Base-by-base conservation (phyloP, 2,329 filamentous ascomycete genomes). In the Trichoderma asperellum region DNA sequence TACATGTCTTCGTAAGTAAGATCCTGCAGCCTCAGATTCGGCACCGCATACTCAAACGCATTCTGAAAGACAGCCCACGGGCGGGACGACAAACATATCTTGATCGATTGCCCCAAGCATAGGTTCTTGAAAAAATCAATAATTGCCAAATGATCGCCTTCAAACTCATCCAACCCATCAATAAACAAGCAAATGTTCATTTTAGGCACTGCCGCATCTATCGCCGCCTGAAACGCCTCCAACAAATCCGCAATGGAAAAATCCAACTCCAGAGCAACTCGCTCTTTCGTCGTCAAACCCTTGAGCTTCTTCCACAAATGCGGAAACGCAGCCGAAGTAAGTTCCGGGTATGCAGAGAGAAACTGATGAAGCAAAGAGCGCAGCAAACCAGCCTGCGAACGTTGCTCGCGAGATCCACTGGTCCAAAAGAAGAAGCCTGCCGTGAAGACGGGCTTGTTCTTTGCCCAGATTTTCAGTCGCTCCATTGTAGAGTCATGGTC, bases 391-490 rank as follows among this genome's bases (percentile, higher is more conserved):
- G 75, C 76, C 53, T 79, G 77, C 0, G 80, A 81, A 18, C 78
- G 75, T 71, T 82, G 81, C 37, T 79, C 78, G 24, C 74, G 71
- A 0, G 78, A 79, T 4, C 80, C 81, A 21, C 78, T 80, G 2
- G 78, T 81, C 83, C 83, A 85, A 68, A 85, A 83, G 71, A 83
- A 85, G 73, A 81, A 84, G 0, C 76, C 78, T 0, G 81, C 80
- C 0, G 76, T 79, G 2, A 75, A 76, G 2, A 79, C 72, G 0
- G 75, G 75, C 63, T 52, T 69, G 0, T 53, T 70, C 0, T 37
- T 72, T 0, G 78, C 73, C 80, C 79, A 82, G 1, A 40, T 18
- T 0, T 67, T 71, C 8, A 77, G 71, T 6, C 70, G 60, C 11
- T 72, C 4, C 40, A 72, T 27, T 0, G 72, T 72, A 2, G 32